A percentile compares a stretch with the other conserved stretches of the same genome.
phyloP scores from a whole-genome alignment of 352 stramenopile genomes.

The Phytophthora pistaciae region DNA sequence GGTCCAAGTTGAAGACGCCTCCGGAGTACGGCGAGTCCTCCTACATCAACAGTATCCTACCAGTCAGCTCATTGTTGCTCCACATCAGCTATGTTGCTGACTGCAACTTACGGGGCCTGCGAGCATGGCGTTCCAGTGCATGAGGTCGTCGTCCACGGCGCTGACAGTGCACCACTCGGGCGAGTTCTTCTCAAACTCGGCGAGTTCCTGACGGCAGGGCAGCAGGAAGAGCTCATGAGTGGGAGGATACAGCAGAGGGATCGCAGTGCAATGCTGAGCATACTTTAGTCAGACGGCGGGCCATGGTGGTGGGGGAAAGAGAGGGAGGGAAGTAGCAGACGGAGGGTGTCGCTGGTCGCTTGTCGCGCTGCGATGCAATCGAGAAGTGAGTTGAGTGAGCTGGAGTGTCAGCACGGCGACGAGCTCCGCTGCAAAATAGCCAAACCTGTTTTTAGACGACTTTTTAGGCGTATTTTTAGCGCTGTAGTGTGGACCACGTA shows the following conservation, averaged over 20 bases:
- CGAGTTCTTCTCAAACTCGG: conserved; percentile 91
- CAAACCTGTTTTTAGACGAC: conserved; percentile 10
- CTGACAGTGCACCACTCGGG: conserved; percentile 91
- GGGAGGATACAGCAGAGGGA: neutral
- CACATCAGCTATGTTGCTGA: neutral
- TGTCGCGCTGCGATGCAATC: conserved; percentile 29
- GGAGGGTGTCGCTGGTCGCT: conserved; percentile 3
- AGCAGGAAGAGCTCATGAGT: neutral
- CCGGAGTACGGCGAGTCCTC: conserved; percentile 89
- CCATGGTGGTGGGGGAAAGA: conserved; percentile 48
- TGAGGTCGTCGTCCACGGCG: conserved; percentile 88
- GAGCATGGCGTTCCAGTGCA: conserved; percentile 94
- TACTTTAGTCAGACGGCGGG: conserved; percentile 86
- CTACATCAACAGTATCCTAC: conserved; percentile 35
- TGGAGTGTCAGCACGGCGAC: neutral
- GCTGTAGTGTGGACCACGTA: conserved; percentile 9
- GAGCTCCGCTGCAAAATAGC: conserved; percentile 10
- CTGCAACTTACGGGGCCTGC: conserved; percentile 77
- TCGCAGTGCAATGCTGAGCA: neutral
- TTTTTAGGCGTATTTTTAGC: conserved; percentile 37
- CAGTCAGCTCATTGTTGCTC: conserved; percentile 2
- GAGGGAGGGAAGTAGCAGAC: neutral
- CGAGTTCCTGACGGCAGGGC: conserved; percentile 68
- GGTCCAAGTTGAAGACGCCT: conserved; percentile 95
- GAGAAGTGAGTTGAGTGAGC: conserved; percentile 32